Conservation (phyloP, 2,329 filamentous ascomycete genomes). For the Ascochyta rabiei region DNA sequence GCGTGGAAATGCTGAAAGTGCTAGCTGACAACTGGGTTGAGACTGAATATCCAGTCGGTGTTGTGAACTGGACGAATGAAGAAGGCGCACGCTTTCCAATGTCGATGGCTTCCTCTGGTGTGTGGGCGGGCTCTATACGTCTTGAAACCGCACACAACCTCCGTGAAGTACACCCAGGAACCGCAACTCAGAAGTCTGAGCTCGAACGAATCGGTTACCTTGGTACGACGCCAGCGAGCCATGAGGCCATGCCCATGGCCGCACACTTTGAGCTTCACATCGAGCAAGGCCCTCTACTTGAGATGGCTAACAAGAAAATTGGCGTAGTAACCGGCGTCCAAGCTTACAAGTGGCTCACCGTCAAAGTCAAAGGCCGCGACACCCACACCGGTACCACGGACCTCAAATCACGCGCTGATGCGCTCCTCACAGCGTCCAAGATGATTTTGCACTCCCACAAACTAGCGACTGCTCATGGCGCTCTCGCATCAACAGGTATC, state of each 20-base stretch:
- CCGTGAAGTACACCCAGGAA: conserved; percentile 65
- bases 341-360: conserved; percentile 74
- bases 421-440: conserved; percentile 69
- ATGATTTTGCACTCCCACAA: conserved; percentile 71
- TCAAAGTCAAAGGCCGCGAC: conserved; percentile 70
- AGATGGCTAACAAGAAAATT: conserved; percentile 67
- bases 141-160: conserved; percentile 65
- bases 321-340: conserved; percentile 76
- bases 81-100: conserved; percentile 81
- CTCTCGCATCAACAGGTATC: conserved; percentile 73
- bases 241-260: conserved; percentile 68
- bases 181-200: conserved; percentile 69
- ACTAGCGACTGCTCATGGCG: conserved; percentile 64
- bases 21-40: conserved; percentile 71
- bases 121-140: conserved; percentile 74
- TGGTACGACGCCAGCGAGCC: conserved; percentile 62
- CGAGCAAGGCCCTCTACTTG: conserved; percentile 79
- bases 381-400: conserved; percentile 78
- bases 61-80: conserved; percentile 84
- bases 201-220: conserved; percentile 75
- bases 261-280: conserved; percentile 87
- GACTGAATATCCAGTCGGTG: conserved; percentile 73
- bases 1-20: conserved; percentile 72
- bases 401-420: conserved; percentile 69
- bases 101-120: conserved; percentile 75